Base-by-base conservation (phyloP, 2,329 filamentous ascomycete species). In the Diplodia sapinea region DNA sequence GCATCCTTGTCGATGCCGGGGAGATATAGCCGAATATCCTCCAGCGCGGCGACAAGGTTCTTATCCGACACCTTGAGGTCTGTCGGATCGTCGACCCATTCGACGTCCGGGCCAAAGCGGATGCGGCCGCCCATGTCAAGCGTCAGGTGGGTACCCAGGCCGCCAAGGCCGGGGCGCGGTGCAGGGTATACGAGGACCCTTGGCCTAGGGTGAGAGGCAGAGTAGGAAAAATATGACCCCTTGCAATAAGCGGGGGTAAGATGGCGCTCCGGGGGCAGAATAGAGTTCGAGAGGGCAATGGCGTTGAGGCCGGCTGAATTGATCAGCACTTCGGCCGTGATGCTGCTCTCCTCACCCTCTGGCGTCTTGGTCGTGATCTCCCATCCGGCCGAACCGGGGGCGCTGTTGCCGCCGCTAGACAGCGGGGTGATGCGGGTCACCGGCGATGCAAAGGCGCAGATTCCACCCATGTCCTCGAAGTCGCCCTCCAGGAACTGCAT, bases 151-250 rank as follows among this genome's bases (percentile, higher is more conserved):
- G 95, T 98, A 57, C 95, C 95, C 0, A 99, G 82, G 0, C 95
- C 94, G 63, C 88, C 94, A 26, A 89, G 87, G 1, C 94, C 94
- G 0, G 93, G 91, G 9, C 91, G 84, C 0, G 94, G 93, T 0
- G 91, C 93, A 0, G 95, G 95, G 75, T 98, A 99, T 62, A 99
- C 84, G 26, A 99, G 87, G 0, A 91, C 92, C 1, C 80, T 82
- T 12, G 94, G 88, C 50, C 81, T 84, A 0, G 93, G 94, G 0
- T 75, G 75, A 0, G 89, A 87, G 1, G 87, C 82, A 0, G 85
- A 80, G 81, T 97, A 98, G 36, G 90, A 91, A 81, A 96, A 98
- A 82, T 99, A 99, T 69, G 92, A 94, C 0, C 95, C 95, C 82
- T 99, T 99, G 68, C 94, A 94, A 80, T 91, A 98, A 82, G 87